Conservation (phyloP, 2,329 filamentous ascomycete genomes). For the Trichoderma atroviride region DNA sequence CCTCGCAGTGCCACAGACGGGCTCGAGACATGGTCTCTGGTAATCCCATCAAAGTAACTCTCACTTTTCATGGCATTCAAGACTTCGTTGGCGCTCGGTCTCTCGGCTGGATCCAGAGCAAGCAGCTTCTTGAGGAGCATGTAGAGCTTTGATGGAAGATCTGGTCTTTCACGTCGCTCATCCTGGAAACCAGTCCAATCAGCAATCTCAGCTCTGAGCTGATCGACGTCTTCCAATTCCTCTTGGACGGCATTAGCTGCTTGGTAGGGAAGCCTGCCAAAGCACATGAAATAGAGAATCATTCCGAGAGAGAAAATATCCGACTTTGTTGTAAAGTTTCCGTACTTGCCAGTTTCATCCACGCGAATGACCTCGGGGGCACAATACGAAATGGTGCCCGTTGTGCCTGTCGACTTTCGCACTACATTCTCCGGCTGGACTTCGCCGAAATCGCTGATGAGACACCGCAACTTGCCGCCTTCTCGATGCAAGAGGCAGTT, state of each 20-base stretch:
- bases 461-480: conserved; percentile 70
- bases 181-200: conserved; percentile 86
- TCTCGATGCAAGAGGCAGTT: conserved; percentile 88
- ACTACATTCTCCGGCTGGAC: conserved; percentile 82
- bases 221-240: conserved; percentile 87
- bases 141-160: conserved; percentile 85
- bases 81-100: conserved; percentile 86
- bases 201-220: conserved; percentile 81
- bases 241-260: conserved; percentile 85
- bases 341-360: conserved; percentile 70
- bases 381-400: conserved; percentile 96
- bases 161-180: conserved; percentile 71
- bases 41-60: conserved; percentile 50
- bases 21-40: conserved; percentile 40
- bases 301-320: conserved; percentile 98
- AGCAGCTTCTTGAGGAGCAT: conserved; percentile 79
- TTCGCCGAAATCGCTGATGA: conserved; percentile 98
- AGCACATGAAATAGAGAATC: conserved; percentile 99
- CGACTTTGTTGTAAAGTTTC: conserved; percentile 95
- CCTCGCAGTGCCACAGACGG: conserved; percentile 47
- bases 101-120: conserved; percentile 71
- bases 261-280: conserved; percentile 81
- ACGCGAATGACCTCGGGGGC: conserved; percentile 86
- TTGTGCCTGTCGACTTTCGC: conserved; percentile 88
- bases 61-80: conserved; percentile 75